Percentiles rank a stretch among this genome's conserved stretches.
These are phyloP conservation scores for Crithidia thermophila DNA, from an alignment of 208 protist genomes.

Conservation along the genomic window DNA sequence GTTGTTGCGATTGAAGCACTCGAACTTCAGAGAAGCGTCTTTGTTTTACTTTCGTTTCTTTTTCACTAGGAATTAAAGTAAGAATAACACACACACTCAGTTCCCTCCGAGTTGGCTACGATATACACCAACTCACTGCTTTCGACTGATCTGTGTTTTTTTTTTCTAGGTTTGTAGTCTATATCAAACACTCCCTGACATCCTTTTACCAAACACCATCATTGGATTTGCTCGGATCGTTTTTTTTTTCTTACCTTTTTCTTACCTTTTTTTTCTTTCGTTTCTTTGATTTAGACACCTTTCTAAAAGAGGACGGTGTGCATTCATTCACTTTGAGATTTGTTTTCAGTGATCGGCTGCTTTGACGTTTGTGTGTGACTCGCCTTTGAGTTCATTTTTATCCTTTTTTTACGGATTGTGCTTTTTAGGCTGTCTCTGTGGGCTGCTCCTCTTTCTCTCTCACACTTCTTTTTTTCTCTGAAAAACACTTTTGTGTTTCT, in stretches of 20 bases:
- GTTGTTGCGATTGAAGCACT: neutral
- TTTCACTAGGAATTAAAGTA: too few relatives aligned
- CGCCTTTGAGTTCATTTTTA: too few relatives aligned
- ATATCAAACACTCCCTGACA: neutral
- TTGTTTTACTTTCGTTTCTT: neutral
- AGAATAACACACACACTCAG: too few relatives aligned
- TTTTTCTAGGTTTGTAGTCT: too few relatives aligned
- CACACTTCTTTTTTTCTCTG: too few relatives aligned
- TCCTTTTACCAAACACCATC: neutral
- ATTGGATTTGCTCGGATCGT: conserved; percentile 8
- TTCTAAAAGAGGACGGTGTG: neutral
- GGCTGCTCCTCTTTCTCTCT: too few relatives aligned
- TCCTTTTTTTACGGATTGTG: too few relatives aligned
- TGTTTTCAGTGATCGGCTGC: neutral
- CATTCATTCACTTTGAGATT: neutral
- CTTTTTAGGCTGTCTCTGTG: too few relatives aligned
- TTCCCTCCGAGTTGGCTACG: neutral
- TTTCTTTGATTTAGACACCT: conserved; percentile 4
- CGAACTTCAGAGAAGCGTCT: neutral
- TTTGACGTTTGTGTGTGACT: too few relatives aligned
- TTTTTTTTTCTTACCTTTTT: conserved; percentile 17
- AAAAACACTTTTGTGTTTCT: too few relatives aligned
- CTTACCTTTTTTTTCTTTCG: neutral
- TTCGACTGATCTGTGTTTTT: conserved; percentile 2
- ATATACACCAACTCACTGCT: conserved; percentile 2